A percentile compares a stretch with the other conserved stretches of the same genome.
Conservation (phyloP, 805 yeast species). For the Lipomyces spencermartinsiae region DNA sequence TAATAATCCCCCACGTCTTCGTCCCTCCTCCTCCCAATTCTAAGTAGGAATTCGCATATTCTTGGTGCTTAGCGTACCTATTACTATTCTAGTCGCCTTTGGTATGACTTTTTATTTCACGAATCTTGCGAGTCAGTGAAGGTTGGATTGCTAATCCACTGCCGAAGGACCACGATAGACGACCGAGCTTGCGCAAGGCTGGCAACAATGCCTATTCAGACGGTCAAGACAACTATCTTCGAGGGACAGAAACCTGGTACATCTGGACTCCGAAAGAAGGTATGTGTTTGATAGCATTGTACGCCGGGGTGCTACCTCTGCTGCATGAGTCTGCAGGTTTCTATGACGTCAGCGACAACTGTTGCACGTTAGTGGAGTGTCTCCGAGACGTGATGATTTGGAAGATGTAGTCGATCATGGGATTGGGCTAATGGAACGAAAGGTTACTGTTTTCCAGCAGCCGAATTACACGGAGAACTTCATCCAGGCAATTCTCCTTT, state of each 20-base stretch:
- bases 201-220: constrained; percentile 36
- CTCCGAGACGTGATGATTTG: neutral
- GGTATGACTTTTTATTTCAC: neutral
- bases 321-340: neutral
- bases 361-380: neutral
- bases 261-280: constrained; percentile 90
- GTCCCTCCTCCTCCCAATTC: neutral
- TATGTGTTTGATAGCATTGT: constrained; percentile 8
- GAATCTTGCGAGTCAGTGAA: neutral
- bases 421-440: neutral
- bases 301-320: neutral
- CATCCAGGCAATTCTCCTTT: constrained; percentile 79
- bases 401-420: neutral
- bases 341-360: neutral
- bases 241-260: constrained; percentile 97
- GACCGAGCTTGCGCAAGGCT: neutral
- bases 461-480: constrained; percentile 89
- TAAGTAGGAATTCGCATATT: neutral
- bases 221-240: constrained; percentile 72
- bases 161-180: neutral
- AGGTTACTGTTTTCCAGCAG: constrained; percentile 78
- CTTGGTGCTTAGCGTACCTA: neutral
- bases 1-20: neutral
- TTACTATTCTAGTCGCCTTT: neutral
- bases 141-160: neutral